Evolutionary conservation across 192 early-diverging fungal species (phyloP), one percentile per base, ranked within the genome.

Genomic region (Linnemannia exigua): DNA sequence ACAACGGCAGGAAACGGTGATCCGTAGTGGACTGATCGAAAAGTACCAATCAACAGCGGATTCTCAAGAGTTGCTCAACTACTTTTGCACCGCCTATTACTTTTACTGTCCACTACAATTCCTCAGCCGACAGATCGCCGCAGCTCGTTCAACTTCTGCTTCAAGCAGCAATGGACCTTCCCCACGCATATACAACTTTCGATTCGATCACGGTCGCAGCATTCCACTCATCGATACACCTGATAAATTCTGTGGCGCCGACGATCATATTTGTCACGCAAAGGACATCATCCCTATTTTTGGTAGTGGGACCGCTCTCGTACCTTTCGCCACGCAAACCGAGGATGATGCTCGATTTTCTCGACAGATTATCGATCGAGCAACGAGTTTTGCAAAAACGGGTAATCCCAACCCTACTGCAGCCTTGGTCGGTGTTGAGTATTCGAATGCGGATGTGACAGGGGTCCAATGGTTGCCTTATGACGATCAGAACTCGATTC

Each of bases 271-370:
- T 17, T 85, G 82, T 31, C 77, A 85, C 38, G 38, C 77, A 1
- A 70, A 66, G 14, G 82, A 85, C 52, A 48, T 85, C 22, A 54
- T 58, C 22, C 70, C 71, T 16, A 68, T 79, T 15, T 84, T 84
- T 47, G 77, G 70, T 9, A 66, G 51, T 41, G 61, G 70, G 1
- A 71, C 77, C 22, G 38, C 54, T n/a, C n/a, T n/a, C n/a, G 38
- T 74, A 11, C 70, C 54, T 0, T 50, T 46, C 6, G 31, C 58
- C 15, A 7, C 28, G 0, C 72, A 61, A 47, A 71, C 70, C 5
- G 68, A 71, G 25, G 88, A 86, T 25, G 72, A 84, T 41, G 88
- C 85, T 22, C 78, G 84, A 17, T 77, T 88, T 14, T 68, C 83
- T 6, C 72, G 79, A 46, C 83, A 87, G 35, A 74, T 88, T 16